Conservation (phyloP, 768 basidiomycete genomes). For the Amylocystis lapponica region DNA sequence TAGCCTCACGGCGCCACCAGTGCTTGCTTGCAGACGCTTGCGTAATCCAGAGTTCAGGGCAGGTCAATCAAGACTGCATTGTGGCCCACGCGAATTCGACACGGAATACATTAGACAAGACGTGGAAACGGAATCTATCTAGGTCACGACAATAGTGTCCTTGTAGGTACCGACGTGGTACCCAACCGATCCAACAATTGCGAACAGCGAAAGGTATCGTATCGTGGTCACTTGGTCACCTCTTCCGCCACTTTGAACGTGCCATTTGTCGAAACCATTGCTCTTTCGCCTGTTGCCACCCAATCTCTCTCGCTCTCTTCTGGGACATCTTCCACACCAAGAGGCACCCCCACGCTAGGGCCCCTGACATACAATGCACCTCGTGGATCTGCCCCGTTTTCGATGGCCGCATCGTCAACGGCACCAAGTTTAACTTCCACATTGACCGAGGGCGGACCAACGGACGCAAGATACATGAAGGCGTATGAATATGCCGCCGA, state of each 20-base stretch:
- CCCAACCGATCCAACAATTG: not conserved
- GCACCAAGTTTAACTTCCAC: conserved; percentile 76
- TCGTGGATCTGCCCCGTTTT: conserved; percentile 58
- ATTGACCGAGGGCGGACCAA: conserved; percentile 82
- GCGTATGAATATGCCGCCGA: conserved; percentile 26
- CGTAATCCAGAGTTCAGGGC: too few species aligned
- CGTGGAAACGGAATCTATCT: not conserved
- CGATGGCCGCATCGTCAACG: conserved; percentile 59
- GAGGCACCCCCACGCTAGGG: conserved; percentile 58
- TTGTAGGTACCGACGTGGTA: not conserved
- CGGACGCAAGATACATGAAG: conserved; percentile 41
- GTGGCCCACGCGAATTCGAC: too few species aligned
- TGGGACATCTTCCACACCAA: conserved; percentile 38
- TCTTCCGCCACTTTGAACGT: conserved; percentile 26
- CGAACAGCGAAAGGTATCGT: not conserved
- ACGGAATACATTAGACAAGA: not conserved
- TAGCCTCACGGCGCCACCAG: too few species aligned
- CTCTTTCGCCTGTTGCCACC: conserved; percentile 26
- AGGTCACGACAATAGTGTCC: not conserved
- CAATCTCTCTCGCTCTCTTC: conserved; percentile 21
- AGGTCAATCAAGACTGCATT: too few species aligned
- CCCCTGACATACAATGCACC: conserved; percentile 64
- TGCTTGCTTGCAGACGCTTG: too few species aligned
- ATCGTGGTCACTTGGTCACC: not conserved
- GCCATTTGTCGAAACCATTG: conserved; percentile 30